Conservation (phyloP, 352 stramenopile genomes). For the Phytopythium aichiense region DNA sequence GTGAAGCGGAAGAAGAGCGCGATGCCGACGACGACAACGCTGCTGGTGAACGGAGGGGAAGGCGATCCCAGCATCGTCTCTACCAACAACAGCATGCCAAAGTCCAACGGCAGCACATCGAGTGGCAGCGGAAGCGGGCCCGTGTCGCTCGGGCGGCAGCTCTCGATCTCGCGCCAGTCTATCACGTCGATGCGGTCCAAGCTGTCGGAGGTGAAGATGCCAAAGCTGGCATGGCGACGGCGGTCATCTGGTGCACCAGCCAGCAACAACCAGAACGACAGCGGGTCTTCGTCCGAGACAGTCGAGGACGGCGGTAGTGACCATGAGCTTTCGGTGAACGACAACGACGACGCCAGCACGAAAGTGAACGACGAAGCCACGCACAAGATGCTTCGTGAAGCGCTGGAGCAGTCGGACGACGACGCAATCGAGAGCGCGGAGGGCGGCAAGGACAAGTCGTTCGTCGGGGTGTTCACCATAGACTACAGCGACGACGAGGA, state of each 20-base stretch:
- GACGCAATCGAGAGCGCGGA: constrained; percentile 11
- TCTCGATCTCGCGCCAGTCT: constrained; percentile 55
- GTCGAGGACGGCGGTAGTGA: constrained; percentile 65
- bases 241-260: constrained; percentile 27
- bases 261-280: constrained; percentile 45
- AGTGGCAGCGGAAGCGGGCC: constrained; percentile 10
- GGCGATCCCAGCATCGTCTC: constrained; percentile 69
- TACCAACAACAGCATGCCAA: constrained; percentile 22
- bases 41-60: constrained; percentile 70
- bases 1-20: constrained; percentile 52
- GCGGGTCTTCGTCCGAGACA: constrained; percentile 56
- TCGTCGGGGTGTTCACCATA: constrained; percentile 79
- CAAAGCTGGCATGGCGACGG: constrained; percentile 55
- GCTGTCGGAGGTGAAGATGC: constrained; percentile 64
- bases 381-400: constrained; percentile 35
- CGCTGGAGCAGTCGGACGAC: constrained; percentile 29
- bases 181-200: constrained; percentile 52
- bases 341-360: constrained; percentile 37
- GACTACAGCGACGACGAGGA: constrained; percentile 78
- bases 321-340: constrained; percentile 42
- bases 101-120: constrained; percentile 18
- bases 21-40: constrained; percentile 65
- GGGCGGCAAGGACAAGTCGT: constrained; percentile 27
- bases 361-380: constrained; percentile 27
- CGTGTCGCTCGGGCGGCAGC: constrained; percentile 16